These are phyloP conservation scores for Spergularia azorica DNA, from an alignment of 179 eudicot species.

Conservation along the genomic window DNA sequence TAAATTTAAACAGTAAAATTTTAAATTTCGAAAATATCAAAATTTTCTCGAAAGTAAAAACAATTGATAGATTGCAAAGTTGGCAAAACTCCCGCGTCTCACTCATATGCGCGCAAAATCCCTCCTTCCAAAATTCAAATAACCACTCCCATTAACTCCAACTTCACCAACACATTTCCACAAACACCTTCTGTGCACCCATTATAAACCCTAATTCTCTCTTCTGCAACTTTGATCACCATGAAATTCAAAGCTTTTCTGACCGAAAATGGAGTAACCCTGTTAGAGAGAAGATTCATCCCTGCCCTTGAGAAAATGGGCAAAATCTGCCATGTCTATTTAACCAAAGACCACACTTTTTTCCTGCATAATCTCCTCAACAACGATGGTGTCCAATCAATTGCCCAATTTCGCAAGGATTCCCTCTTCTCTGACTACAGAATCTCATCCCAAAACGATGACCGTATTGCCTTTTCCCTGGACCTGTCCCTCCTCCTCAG, in stretches of 20 bases:
- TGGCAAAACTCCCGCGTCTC: too few species aligned
- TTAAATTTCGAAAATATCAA: too few species aligned
- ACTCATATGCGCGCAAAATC: neutral
- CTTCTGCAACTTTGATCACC: neutral
- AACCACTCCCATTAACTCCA: neutral
- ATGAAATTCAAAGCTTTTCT: constrained; percentile 51
- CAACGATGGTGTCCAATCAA: constrained; percentile 68
- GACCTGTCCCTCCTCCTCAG: constrained; percentile 84
- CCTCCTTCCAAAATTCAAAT: neutral
- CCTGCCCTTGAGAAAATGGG: constrained; percentile 45
- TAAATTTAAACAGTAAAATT: too few species aligned
- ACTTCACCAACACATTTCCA: constrained; percentile 21
- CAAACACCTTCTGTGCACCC: constrained; percentile 26
- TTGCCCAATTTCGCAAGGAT: constrained; percentile 67
- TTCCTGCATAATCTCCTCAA: constrained; percentile 43
- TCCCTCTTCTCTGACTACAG: constrained; percentile 75
- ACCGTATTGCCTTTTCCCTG: constrained; percentile 72
- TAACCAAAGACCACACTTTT: constrained; percentile 36
- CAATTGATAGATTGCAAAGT: too few species aligned
- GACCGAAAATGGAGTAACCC: constrained; percentile 39
- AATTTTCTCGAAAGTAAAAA: too few species aligned
- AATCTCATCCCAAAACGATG: constrained; percentile 73
- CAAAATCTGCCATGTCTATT: constrained; percentile 41
- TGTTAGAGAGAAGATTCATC: constrained; percentile 40
- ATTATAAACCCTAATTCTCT: neutral